These are phyloP conservation scores for Sphenostylis stenocarpa DNA, from an alignment of 306 rosid genomes.

Conservation along the genomic window DNA sequence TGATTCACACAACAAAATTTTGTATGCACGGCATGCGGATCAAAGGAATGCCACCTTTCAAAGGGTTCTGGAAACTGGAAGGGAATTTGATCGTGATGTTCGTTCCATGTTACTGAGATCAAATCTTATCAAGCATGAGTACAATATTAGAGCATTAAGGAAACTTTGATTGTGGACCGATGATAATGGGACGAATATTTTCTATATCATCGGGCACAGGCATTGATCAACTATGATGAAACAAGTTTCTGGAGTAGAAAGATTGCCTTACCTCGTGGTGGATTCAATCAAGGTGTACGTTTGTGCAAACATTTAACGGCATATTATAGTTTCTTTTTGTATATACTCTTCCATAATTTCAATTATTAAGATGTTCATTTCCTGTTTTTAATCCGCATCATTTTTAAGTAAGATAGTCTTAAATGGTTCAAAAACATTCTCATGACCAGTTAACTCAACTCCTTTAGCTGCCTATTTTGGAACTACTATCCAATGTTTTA, in stretches of 20 bases:
- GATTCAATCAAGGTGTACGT: constrained; percentile 36
- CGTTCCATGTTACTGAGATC: constrained; percentile 88
- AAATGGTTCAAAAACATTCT: not conserved
- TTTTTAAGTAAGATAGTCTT: not conserved
- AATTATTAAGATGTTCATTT: constrained; percentile 27
- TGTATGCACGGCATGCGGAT: constrained; percentile 96
- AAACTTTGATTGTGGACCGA: constrained; percentile 53
- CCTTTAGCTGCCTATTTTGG: not conserved
- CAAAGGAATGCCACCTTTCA: constrained; percentile 97
- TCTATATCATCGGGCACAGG: not conserved
- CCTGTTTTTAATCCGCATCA: not conserved
- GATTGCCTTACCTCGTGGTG: constrained; percentile 28
- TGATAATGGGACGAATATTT: constrained; percentile 23
- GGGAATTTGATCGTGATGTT: constrained; percentile 80
- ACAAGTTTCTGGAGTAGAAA: constrained; percentile 21
- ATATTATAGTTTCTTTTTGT: constrained; percentile 43
- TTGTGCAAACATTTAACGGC: constrained; percentile 33
- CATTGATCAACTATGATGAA: constrained; percentile 18
- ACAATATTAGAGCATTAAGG: constrained; percentile 60
- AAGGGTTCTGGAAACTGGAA: constrained; percentile 83
- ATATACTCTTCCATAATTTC: constrained; percentile 43
- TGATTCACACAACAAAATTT: constrained; percentile 95
- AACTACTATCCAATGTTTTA: not conserved
- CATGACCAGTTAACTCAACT: not conserved
- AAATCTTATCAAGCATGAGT: constrained; percentile 87